These are phyloP conservation scores for Teunomyces lycoperdinae DNA, from an alignment of 805 yeast species.

Conservation along the genomic window DNA sequence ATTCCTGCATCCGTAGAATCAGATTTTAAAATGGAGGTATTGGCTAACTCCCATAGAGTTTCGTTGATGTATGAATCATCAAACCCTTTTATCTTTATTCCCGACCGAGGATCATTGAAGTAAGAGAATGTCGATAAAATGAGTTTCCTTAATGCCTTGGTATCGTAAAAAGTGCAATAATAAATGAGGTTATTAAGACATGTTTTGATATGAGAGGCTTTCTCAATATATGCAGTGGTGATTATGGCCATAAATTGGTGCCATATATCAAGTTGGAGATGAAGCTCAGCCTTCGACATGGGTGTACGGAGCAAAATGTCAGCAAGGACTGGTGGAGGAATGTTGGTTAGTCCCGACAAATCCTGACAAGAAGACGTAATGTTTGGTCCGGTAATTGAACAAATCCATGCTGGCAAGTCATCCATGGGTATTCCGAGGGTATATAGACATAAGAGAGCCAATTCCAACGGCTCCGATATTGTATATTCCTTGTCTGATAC, in stretches of 20 bases:
- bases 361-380: slow-evolving; percentile 32
- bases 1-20: neutral
- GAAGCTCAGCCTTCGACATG: slow-evolving; percentile 24
- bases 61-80: slow-evolving; percentile 17
- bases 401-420: slow-evolving; percentile 26
- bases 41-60: slow-evolving; percentile 29
- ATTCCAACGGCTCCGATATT: neutral
- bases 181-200: slow-evolving; percentile 26
- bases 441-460: slow-evolving; percentile 2
- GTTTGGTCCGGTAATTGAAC: slow-evolving; percentile 27
- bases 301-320: slow-evolving; percentile 42
- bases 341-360: slow-evolving; percentile 22
- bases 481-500: slow-evolving; percentile 1
- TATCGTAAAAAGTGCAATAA: slow-evolving; percentile 24
- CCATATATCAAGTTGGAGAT: slow-evolving; percentile 39
- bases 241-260: slow-evolving; percentile 21
- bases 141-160: slow-evolving; percentile 18
- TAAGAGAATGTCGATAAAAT: slow-evolving; percentile 15
- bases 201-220: slow-evolving; percentile 15
- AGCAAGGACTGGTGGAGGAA: slow-evolving; percentile 38
- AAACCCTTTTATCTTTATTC: slow-evolving; percentile 16
- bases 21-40: slow-evolving; percentile 4
- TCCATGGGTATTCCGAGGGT: neutral
- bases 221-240: slow-evolving; percentile 18
- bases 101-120: slow-evolving; percentile 18